Evolutionary conservation across 139 green algal species (phyloP).

Genomic region (Micromonas pusilla): DNA sequence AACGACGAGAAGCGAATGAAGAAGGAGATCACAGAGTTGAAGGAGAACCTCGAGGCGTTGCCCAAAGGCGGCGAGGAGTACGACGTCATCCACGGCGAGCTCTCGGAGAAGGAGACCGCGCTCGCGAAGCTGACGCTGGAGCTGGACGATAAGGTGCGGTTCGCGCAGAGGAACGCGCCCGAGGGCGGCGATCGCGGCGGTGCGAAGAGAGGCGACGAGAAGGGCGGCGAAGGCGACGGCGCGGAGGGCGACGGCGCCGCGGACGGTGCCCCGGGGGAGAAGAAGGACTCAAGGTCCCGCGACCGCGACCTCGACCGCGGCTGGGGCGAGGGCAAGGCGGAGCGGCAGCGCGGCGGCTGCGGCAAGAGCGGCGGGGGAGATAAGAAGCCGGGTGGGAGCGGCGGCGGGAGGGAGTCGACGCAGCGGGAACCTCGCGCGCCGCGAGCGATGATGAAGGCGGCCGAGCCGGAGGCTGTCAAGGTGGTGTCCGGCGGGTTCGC

Average conservation of each 20-base stretch:
- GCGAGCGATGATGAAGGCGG: neutral
- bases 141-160: slow-evolving; percentile 27
- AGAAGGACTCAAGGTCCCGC: too few relatives aligned
- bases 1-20: slow-evolving; percentile 21
- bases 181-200: too few relatives aligned
- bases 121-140: slow-evolving; percentile 1
- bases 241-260: neutral
- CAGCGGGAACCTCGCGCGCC: neutral
- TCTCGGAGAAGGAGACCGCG: neutral
- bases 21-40: neutral
- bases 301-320: neutral
- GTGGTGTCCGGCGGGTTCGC: neutral
- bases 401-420: neutral
- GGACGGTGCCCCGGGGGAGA: neutral
- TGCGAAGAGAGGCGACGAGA: neutral
- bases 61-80: neutral
- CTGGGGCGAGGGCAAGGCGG: neutral
- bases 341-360: neutral
- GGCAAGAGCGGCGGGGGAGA: neutral
- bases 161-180: slow-evolving; percentile 6
- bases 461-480: neutral
- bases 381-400: neutral
- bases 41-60: neutral
- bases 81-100: neutral
- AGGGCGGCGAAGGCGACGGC: neutral